Base-by-base conservation (phyloP, 1,284 basidiomycete species). In the Anthracocystis walkeri region DNA sequence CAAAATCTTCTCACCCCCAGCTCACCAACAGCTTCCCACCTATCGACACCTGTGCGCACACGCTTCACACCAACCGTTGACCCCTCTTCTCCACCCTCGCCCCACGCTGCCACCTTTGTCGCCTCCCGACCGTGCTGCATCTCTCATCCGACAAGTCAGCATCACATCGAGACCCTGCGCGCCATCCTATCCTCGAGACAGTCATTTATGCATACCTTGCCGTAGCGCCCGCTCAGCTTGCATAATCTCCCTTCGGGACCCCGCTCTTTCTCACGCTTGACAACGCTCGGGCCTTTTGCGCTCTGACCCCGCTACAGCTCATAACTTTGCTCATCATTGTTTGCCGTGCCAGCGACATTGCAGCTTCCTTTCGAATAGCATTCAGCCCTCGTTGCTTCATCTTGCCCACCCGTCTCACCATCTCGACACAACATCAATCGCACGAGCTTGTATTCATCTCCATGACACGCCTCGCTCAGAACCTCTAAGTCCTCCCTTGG, bases 381-480 rank as follows among this genome's bases (percentile, higher is more conserved):
- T 42, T 42, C 41, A 31, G 31, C n/a, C 20, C 46, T n/a, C 57
- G 8, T 58, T 44, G 21, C 33, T 21, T 48, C 44, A 46, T 38
- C 33, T 38, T n/a, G 41, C 42, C n/a, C 23, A 14, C 35, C 8
- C 46, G 16, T 21, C 20, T 58, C 31, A n/a, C 29, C 18, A 20
- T n/a, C 48, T 18, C 27, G 23, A 10, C 25, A 29, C 35, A 29
- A 27, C 7, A 4, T 8, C 7, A 3, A 35, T 44, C 49, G 23
- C 33, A 14, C 35, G 12, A 38, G 35, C 8, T 50, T 41, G 16
- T 23, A 2, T 50, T 52, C 23, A 38, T 27, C 40, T 52, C 51
- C 51, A 52, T 52, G 51, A 44, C 31, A 31, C 29, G 27, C 44
- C 45, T 41, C 57, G 2, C 12, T 35, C 4, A 35, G n/a, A 21